These are phyloP conservation scores for Talaromyces trachyspermus DNA, from an alignment of 495 filamentous ascomycete species.

Conservation along the genomic window DNA sequence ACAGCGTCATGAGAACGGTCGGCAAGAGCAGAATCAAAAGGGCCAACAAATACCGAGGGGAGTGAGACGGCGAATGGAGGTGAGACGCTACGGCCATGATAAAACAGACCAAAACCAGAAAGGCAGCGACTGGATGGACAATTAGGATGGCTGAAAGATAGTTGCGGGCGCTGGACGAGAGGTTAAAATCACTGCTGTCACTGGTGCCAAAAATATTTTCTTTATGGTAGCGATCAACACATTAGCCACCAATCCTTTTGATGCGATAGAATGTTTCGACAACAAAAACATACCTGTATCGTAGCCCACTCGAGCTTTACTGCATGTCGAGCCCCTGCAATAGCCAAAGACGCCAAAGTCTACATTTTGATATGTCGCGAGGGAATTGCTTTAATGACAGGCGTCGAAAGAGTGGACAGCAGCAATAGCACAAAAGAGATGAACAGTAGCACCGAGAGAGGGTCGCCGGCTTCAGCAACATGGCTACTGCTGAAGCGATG, in stretches of 20 bases:
- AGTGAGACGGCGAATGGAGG: conserved; percentile 87
- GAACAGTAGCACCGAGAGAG: conserved; percentile 77
- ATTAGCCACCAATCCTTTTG: neutral
- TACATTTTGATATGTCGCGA: conserved; percentile 67
- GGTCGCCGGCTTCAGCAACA: conserved; percentile 86
- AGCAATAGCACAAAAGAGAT: conserved; percentile 79
- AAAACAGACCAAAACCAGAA: conserved; percentile 79
- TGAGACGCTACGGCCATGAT: conserved; percentile 74
- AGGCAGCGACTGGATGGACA: conserved; percentile 83
- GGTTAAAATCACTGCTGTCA: conserved; percentile 55
- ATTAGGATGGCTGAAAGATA: conserved; percentile 89
- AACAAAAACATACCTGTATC: conserved; percentile 58
- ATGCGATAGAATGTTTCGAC: too few relatives aligned
- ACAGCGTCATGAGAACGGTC: conserved; percentile 73
- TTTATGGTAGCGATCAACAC: conserved; percentile 11
- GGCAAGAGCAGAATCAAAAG: conserved; percentile 80
- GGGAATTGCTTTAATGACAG: conserved; percentile 80
- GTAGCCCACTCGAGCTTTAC: conserved; percentile 75
- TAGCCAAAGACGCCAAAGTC: conserved; percentile 93
- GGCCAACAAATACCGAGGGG: conserved; percentile 75
- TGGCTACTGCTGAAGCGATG: conserved; percentile 14
- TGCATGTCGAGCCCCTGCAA: conserved; percentile 61
- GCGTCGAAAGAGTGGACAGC: conserved; percentile 85
- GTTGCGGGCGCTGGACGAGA: conserved; percentile 64
- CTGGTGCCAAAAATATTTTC: conserved; percentile 36